These are phyloP conservation scores for Penicillium sp. DNA, from an alignment of 2,329 filamentous ascomycete genomes.

Conservation along the genomic window DNA sequence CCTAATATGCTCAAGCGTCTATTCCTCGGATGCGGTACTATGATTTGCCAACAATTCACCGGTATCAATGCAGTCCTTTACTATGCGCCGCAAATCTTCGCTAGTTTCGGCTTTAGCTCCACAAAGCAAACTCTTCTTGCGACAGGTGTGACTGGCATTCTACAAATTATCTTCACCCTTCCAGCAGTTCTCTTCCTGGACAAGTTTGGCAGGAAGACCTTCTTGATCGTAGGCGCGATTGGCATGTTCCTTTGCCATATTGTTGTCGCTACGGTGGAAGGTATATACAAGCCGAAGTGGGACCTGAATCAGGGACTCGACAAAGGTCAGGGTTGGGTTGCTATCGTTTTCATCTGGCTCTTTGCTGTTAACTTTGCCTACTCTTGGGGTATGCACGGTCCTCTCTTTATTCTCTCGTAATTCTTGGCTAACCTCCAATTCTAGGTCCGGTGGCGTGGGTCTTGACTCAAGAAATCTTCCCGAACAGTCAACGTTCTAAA, in stretches of 20 bases:
- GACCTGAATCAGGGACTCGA: conserved; percentile 40
- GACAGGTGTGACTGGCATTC: conserved; percentile 28
- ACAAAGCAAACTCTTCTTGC: conserved; percentile 26
- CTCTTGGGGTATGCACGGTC: conserved; percentile 32
- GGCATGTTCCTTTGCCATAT: conserved; percentile 71
- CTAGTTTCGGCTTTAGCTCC: conserved; percentile 24
- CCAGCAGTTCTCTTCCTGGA: conserved; percentile 39
- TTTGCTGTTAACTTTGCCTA: conserved; percentile 49
- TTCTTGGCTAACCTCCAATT: background rate
- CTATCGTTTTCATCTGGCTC: conserved; percentile 60
- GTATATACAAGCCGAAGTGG: conserved; percentile 57
- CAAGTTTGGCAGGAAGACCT: conserved; percentile 38
- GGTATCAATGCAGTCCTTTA: conserved; percentile 47
- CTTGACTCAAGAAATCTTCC: conserved; percentile 47
- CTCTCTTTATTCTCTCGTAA: background rate
- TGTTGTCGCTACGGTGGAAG: conserved; percentile 57
- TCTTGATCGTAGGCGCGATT: conserved; percentile 51
- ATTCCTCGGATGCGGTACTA: conserved; percentile 28
- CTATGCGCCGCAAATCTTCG: conserved; percentile 36
- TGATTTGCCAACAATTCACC: conserved; percentile 49
- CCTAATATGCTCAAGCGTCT: conserved; percentile 29
- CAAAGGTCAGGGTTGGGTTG: conserved; percentile 64
- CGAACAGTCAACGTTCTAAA: conserved; percentile 28
- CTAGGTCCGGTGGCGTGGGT: conserved; percentile 48
- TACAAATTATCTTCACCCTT: conserved; percentile 37